These are phyloP conservation scores for Telopea speciosissima DNA, from an alignment of 177 flowering plant genomes.

Conservation along the genomic window DNA sequence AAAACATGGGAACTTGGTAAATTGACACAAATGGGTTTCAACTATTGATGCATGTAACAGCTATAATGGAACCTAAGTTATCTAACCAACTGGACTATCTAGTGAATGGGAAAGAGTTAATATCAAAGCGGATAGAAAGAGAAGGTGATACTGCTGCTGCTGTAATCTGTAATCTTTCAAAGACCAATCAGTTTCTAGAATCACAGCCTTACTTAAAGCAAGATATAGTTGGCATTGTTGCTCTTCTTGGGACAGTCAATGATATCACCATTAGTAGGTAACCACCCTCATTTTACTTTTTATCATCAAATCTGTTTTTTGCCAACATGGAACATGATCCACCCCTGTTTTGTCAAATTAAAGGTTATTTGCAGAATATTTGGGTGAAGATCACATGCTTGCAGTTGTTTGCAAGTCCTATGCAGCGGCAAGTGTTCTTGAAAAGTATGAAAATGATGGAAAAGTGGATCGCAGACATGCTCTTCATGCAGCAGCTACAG, in stretches of 20 bases:
- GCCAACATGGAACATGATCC: background rate
- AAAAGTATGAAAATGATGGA: slow-evolving; percentile 29
- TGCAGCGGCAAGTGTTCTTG: slow-evolving; percentile 33
- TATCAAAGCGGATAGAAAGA: slow-evolving; percentile 30
- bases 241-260: slow-evolving; percentile 53
- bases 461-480: slow-evolving; percentile 18
- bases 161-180: slow-evolving; percentile 26
- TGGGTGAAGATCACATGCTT: slow-evolving; percentile 71
- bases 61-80: slow-evolving; percentile 17
- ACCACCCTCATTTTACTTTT: background rate
- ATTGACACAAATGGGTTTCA: background rate
- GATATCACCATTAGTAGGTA: slow-evolving; percentile 37
- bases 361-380: slow-evolving; percentile 53
- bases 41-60: slow-evolving; percentile 22
- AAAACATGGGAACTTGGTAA: background rate
- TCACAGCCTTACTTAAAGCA: slow-evolving; percentile 13
- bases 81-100: slow-evolving; percentile 3
- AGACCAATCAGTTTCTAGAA: slow-evolving; percentile 7
- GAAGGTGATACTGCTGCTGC: slow-evolving; percentile 41
- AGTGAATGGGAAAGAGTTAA: slow-evolving; percentile 25
- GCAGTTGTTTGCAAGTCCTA: slow-evolving; percentile 56
- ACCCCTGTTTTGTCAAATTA: slow-evolving; percentile 3
- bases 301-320: too few relatives aligned
- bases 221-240: slow-evolving; percentile 56
- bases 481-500: slow-evolving; percentile 31